Evolutionary conservation across 2,329 filamentous ascomycete genomes (phyloP), one percentile per base, ranked within the genome.

Genomic region (Curvularia spicifera): DNA sequence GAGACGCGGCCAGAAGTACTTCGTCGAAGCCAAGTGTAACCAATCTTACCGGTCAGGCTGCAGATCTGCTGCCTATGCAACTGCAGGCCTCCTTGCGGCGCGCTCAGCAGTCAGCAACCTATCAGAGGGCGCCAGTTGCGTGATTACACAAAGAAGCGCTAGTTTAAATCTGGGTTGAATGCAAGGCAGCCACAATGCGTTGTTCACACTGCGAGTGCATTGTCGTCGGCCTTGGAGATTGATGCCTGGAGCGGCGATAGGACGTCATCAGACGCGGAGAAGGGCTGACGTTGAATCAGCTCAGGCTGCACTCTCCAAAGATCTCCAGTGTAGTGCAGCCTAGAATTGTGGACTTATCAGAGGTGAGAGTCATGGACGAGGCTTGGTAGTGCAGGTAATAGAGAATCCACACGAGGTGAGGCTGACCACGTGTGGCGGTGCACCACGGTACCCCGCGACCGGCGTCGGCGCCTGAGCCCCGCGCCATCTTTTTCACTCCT

Each of bases 401-500:
- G 35, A n/a, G 35, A 13, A 20, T 15, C 22, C 18, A 37, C 33
- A 39, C 31, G n/a, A 28, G 29, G 35, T 28, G 15, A 39, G 42
- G 43, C 35, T 48, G 51, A 40, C 12, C 29, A 13, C 12, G 45
- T 51, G 49, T 55, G 56, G 52, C 59, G 44, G 52, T 57, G 42
- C 57, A 39, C 47, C 29, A 8, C 29, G 5, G 29, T 43, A 55
- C 57, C 42, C 53, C 56, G 55, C 56, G 48, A 50, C 44, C 48
- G 55, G 53, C 46, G 53, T 58, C 60, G 60, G 59, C 56, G 59
- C 56, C 56, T 54, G 43, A 50, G 59, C 51, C 59, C 59, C 57
- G 48, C 57, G 56, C 56, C 40, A 54, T 59, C 51, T 52, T 58
- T 59, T 59, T 56, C 33, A 40, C 56, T 26, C 42, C 45, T 35